Percentiles rank a stretch among this genome's conserved stretches.
phyloP scores from a whole-genome alignment of 768 basidiomycete genomes.

The Phallus indusiatus region DNA sequence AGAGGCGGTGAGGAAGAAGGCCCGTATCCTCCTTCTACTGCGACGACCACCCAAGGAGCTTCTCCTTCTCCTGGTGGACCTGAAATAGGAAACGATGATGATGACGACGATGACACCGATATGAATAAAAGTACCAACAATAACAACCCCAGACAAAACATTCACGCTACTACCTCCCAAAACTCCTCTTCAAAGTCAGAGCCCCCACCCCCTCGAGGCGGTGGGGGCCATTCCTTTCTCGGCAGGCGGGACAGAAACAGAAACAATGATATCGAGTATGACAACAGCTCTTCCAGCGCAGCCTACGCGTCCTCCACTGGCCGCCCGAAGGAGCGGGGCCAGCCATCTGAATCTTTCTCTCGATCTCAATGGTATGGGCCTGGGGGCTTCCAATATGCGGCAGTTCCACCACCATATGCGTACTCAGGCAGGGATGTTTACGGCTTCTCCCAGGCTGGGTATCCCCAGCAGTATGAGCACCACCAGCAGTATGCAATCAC shows the following conservation, averaged over 20 bases:
- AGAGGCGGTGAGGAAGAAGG: background rate
- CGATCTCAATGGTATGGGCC: background rate
- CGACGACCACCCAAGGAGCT: background rate
- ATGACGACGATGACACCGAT: background rate
- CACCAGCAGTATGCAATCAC: slow-evolving; percentile 1
- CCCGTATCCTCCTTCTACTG: background rate
- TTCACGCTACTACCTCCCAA: background rate
- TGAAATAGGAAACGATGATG: background rate
- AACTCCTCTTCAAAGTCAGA: background rate
- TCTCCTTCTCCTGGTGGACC: background rate
- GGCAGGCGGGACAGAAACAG: slow-evolving; percentile 34
- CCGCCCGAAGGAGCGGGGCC: background rate
- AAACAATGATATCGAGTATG: slow-evolving; percentile 16
- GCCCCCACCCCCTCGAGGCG: slow-evolving; percentile 11
- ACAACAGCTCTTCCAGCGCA: background rate
- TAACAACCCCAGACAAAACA: background rate
- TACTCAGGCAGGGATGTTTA: background rate
- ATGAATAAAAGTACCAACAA: background rate
- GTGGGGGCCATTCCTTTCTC: slow-evolving; percentile 59
- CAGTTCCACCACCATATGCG: background rate
- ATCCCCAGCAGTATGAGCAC: slow-evolving; percentile 4
- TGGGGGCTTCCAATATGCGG: background rate
- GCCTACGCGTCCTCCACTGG: background rate
- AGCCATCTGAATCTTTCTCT: slow-evolving; percentile 3
- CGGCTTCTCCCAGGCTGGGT: background rate